A percentile compares a stretch with the other conserved stretches of the same genome.
These are phyloP conservation scores for Glonium stellatum DNA, from an alignment of 495 filamentous ascomycete species.

Conservation along the genomic window DNA sequence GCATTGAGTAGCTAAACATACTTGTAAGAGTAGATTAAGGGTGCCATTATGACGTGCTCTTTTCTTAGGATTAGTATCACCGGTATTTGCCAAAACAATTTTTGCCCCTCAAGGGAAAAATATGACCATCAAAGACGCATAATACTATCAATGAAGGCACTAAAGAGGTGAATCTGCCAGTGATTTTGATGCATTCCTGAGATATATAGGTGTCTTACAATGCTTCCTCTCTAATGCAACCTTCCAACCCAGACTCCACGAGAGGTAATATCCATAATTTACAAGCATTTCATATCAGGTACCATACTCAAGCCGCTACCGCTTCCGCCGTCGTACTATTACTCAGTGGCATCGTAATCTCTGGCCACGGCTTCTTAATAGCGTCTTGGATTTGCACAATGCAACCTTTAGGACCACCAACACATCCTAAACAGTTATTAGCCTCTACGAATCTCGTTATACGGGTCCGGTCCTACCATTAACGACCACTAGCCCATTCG, in stretches of 20 bases:
- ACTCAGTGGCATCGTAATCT: slow-evolving; percentile 28
- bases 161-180: neutral
- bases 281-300: neutral
- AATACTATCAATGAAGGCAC: too few relatives aligned
- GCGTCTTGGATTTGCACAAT: slow-evolving; percentile 83
- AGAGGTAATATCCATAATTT: neutral
- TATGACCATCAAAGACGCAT: too few relatives aligned
- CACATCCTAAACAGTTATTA: slow-evolving; percentile 45
- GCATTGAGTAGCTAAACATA: too few relatives aligned
- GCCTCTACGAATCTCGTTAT: neutral
- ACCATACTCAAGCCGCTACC: neutral
- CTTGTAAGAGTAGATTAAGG: too few relatives aligned
- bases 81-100: too few relatives aligned
- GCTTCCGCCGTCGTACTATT: neutral
- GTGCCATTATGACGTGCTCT: too few relatives aligned
- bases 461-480: slow-evolving; percentile 48
- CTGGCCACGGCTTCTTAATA: slow-evolving; percentile 81
- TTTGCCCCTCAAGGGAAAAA: too few relatives aligned
- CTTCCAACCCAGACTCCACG: neutral
- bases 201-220: neutral
- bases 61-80: too few relatives aligned
- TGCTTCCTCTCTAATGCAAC: neutral
- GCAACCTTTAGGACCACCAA: slow-evolving; percentile 78
- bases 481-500: slow-evolving; percentile 79
- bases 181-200: neutral